A percentile compares a stretch with the other conserved stretches of the same genome.
Evolutionary conservation across 1,139 yeast species (phyloP).

Genomic region (Meyerozyma elateridarum): DNA sequence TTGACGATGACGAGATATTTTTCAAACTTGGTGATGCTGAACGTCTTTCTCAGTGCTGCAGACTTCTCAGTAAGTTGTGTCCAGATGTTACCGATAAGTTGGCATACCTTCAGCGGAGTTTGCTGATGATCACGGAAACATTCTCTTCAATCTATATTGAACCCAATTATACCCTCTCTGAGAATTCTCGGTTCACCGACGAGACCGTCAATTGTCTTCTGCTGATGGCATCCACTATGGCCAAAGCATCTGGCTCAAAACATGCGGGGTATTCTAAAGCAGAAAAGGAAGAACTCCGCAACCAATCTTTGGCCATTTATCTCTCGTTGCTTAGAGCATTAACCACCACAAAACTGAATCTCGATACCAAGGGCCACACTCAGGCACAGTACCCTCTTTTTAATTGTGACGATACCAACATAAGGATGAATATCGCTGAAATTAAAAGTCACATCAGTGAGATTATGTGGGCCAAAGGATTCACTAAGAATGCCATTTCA

Average conservation of each 20-base stretch:
- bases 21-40: slow-evolving; percentile 43
- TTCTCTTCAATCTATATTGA: slow-evolving; percentile 26
- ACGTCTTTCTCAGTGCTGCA: slow-evolving; percentile 37
- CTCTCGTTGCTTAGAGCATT: slow-evolving; percentile 32
- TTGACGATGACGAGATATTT: slow-evolving; percentile 36
- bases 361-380: slow-evolving; percentile 17
- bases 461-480: slow-evolving; percentile 57
- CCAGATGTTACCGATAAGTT: slow-evolving; percentile 25
- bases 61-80: slow-evolving; percentile 31
- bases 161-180: slow-evolving; percentile 22
- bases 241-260: slow-evolving; percentile 15
- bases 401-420: slow-evolving; percentile 29
- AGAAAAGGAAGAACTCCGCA: slow-evolving; percentile 14
- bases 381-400: slow-evolving; percentile 37
- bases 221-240: slow-evolving; percentile 31
- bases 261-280: slow-evolving; percentile 1
- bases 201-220: slow-evolving; percentile 33
- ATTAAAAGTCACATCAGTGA: slow-evolving; percentile 61
- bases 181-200: slow-evolving; percentile 31
- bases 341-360: slow-evolving; percentile 16
- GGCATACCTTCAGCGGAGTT: slow-evolving; percentile 34
- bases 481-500: slow-evolving; percentile 48
- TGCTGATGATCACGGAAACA: slow-evolving; percentile 33
- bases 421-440: slow-evolving; percentile 27
- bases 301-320: slow-evolving; percentile 32